Conservation (phyloP, 2,329 filamentous ascomycete genomes). For the Rutstroemia sp. region DNA sequence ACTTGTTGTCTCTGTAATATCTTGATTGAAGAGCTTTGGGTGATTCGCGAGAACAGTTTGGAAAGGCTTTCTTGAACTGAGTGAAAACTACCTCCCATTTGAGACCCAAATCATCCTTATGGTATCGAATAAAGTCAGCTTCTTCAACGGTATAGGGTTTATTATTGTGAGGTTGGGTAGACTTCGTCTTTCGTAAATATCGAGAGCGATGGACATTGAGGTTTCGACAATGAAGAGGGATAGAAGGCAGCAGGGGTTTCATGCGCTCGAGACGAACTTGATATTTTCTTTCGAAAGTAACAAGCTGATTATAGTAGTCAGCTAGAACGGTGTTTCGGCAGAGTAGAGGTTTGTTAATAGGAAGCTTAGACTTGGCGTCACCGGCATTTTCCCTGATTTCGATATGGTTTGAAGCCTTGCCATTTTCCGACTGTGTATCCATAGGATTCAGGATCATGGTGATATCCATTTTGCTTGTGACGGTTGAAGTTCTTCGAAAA, state of each 20-base stretch:
- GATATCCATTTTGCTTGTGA: neutral
- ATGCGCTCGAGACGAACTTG: too few species aligned
- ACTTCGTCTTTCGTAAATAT: too few species aligned
- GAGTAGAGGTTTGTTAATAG: neutral
- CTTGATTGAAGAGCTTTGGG: conserved; percentile 9
- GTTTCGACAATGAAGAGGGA: too few species aligned
- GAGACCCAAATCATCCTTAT: conserved; percentile 7
- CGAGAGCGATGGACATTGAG: neutral
- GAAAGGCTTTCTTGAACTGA: neutral
- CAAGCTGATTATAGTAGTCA: too few species aligned
- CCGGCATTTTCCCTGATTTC: neutral
- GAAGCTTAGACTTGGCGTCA: neutral
- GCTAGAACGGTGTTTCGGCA: too few species aligned
- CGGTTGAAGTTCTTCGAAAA: too few species aligned
- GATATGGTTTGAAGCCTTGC: too few species aligned
- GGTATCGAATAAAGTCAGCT: conserved; percentile 13
- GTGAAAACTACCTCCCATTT: conserved; percentile 4
- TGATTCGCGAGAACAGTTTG: neutral
- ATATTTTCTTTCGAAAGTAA: too few species aligned
- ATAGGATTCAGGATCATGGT: neutral
- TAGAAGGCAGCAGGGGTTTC: too few species aligned
- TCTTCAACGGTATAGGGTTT: conserved; percentile 12
- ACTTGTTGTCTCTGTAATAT: conserved; percentile 11
- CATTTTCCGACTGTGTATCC: neutral
- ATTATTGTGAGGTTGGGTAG: conserved; percentile 9